These are phyloP conservation scores for Pelargonium australe DNA, from an alignment of 441 rosid species.

Conservation along the genomic window DNA sequence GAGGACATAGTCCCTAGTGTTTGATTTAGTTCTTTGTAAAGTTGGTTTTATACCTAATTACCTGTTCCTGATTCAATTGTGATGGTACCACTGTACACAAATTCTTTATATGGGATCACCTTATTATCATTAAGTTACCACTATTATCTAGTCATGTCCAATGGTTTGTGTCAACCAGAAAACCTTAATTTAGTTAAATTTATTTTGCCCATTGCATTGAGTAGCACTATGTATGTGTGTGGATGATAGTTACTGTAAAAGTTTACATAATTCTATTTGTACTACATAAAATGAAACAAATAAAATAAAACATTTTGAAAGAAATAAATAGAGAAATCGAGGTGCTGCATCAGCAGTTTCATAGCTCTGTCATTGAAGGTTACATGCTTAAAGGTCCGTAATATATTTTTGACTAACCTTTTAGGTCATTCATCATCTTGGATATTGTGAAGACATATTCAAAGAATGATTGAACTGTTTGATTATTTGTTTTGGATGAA, in stretches of 20 bases:
- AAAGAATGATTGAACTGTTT: background rate
- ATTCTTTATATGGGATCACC: background rate
- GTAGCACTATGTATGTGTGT: background rate
- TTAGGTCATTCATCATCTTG: background rate
- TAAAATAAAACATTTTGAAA: background rate
- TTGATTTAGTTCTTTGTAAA: background rate
- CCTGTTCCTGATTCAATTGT: too few species aligned
- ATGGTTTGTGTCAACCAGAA: background rate
- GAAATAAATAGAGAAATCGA: background rate
- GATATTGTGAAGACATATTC: background rate
- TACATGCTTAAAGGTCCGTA: background rate
- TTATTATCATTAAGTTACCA: background rate
- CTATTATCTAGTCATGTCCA: background rate
- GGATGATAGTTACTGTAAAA: background rate
- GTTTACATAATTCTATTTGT: background rate
- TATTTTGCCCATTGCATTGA: background rate
- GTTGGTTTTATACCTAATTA: background rate
- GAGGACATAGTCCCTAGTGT: slow-evolving; percentile 2
- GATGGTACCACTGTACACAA: too few species aligned
- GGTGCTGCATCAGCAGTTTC: background rate
- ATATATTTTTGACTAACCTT: background rate
- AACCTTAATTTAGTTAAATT: too few species aligned
- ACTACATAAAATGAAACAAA: background rate
- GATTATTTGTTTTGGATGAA: background rate
- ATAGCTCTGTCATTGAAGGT: background rate